A percentile compares a stretch with the other conserved stretches of the same genome.
These are phyloP conservation scores for Saururus chinensis DNA, from an alignment of 164 flowering plant species.

Conservation along the genomic window DNA sequence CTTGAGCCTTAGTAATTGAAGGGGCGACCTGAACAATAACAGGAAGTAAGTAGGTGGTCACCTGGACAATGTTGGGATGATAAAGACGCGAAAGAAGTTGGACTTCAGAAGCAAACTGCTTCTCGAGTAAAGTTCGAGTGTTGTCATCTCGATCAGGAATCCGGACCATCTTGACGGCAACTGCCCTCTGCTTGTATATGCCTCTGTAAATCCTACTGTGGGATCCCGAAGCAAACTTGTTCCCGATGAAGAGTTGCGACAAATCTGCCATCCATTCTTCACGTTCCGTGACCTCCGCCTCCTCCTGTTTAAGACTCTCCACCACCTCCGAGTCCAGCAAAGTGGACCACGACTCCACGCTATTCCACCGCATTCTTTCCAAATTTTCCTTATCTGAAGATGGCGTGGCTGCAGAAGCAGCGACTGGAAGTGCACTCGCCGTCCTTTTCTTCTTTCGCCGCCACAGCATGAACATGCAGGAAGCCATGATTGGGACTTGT, in stretches of 20 bases:
- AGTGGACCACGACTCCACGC: conserved; percentile 97
- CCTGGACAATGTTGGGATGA: conserved; percentile 94
- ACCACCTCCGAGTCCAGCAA: conserved; percentile 67
- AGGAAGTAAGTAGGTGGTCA: conserved; percentile 6
- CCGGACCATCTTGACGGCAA: conserved; percentile 92
- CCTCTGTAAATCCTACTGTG: conserved; percentile 89
- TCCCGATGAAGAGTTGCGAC: conserved; percentile 87
- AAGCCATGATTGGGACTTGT: conserved; percentile 6
- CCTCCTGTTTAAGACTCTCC: conserved; percentile 43
- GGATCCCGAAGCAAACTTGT: conserved; percentile 94
- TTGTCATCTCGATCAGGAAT: conserved; percentile 69
- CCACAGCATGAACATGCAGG: conserved; percentile 44
- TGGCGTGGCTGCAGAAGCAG: conserved; percentile 25
- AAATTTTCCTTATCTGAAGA: conserved; percentile 38
- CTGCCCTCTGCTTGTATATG: conserved; percentile 93
- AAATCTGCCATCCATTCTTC: conserved; percentile 97
- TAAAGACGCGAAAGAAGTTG: conserved; percentile 78
- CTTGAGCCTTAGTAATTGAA: too few species aligned
- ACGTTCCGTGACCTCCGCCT: conserved; percentile 41
- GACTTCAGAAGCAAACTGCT: conserved; percentile 80
- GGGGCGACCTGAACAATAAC: too few species aligned
- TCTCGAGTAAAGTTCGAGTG: conserved; percentile 55
- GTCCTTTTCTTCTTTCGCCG: conserved; percentile 27
- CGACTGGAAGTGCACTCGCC: conserved; percentile 10
- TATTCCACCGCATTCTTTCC: conserved; percentile 77